Percentiles rank a stretch among this genome's conserved stretches.
These are phyloP conservation scores for Boletus fagicola DNA, from an alignment of 768 basidiomycete genomes.

Conservation along the genomic window DNA sequence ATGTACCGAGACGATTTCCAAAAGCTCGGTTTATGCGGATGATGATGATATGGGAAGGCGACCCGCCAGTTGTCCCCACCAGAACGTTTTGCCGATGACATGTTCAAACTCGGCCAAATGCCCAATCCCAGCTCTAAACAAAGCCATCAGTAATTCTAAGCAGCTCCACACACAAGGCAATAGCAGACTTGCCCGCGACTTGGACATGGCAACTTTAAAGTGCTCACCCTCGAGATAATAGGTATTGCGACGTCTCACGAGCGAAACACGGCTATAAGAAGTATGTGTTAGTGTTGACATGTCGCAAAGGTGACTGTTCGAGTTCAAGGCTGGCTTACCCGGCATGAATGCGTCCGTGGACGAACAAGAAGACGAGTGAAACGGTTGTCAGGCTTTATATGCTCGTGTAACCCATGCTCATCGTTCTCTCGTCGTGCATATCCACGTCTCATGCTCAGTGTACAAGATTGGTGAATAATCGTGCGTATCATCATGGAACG, in stretches of 20 bases:
- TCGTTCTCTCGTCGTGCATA: too few species aligned
- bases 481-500: too few species aligned
- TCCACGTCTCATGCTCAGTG: too few species aligned
- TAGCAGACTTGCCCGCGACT: background rate
- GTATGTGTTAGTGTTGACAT: too few species aligned
- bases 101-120: conserved; percentile 85
- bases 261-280: too few species aligned
- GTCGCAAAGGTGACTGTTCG: background rate
- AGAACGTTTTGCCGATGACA: conserved; percentile 40
- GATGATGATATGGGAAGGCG: conserved; percentile 10
- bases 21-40: background rate
- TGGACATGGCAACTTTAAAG: background rate
- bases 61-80: conserved; percentile 50
- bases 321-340: conserved; percentile 15
- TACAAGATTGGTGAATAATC: too few species aligned
- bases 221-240: too few species aligned
- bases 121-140: conserved; percentile 84
- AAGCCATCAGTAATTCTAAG: background rate
- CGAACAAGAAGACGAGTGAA: too few species aligned
- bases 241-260: too few species aligned
- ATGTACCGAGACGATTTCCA: background rate
- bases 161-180: background rate
- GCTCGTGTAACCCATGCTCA: too few species aligned
- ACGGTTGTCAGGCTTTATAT: too few species aligned
- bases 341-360: too few species aligned